Conservation (phyloP, 2,329 filamentous ascomycete genomes). For the Diplocarpon rosae region DNA sequence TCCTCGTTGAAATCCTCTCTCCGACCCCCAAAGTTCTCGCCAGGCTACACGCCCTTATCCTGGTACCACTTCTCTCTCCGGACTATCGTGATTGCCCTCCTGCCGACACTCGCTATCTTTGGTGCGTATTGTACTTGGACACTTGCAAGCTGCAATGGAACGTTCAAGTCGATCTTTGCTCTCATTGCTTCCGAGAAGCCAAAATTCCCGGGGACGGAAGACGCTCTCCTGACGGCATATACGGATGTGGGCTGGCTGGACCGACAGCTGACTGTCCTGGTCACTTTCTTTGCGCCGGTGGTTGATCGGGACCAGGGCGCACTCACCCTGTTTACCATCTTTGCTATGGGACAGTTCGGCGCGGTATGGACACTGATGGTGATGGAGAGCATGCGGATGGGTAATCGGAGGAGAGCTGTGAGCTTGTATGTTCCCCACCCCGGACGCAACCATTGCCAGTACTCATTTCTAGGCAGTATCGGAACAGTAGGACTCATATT, state of each 20-base stretch:
- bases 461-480: slow-evolving; percentile 16
- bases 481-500: slow-evolving; percentile 31
- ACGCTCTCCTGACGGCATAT: slow-evolving; percentile 14
- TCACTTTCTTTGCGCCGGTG: slow-evolving; percentile 21
- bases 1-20: neutral
- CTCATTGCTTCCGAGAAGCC: slow-evolving; percentile 8
- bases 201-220: slow-evolving; percentile 13
- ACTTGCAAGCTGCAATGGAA: slow-evolving; percentile 16
- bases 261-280: slow-evolving; percentile 15
- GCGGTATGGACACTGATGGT: slow-evolving; percentile 26
- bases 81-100: slow-evolving; percentile 10
- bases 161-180: slow-evolving; percentile 10
- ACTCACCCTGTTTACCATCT: slow-evolving; percentile 16
- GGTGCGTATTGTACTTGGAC: slow-evolving; percentile 12
- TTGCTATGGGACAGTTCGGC: slow-evolving; percentile 22
- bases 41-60: neutral
- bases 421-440: slow-evolving; percentile 30
- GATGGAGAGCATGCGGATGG: slow-evolving; percentile 34
- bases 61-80: slow-evolving; percentile 12
- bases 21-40: slow-evolving; percentile 1
- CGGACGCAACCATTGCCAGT: neutral
- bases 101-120: slow-evolving; percentile 16
- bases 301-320: slow-evolving; percentile 8
- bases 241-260: slow-evolving; percentile 19
- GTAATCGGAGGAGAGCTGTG: slow-evolving; percentile 32